A percentile compares a stretch with the other conserved stretches of the same genome.
Evolutionary conservation across 495 filamentous ascomycete genomes (phyloP).

Genomic region (Neurospora sp.): DNA sequence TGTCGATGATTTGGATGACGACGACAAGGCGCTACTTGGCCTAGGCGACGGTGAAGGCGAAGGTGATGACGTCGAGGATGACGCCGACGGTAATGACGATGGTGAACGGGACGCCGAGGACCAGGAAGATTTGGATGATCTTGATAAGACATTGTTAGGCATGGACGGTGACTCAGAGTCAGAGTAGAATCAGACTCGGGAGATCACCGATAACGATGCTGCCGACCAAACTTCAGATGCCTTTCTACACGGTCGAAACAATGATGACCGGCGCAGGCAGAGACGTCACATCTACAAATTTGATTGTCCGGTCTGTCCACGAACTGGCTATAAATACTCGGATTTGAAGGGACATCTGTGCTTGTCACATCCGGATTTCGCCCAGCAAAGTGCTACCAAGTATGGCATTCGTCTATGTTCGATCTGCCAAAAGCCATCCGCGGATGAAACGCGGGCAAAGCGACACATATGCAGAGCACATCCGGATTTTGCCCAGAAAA

Average conservation of each 20-base stretch:
- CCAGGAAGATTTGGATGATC: conserved; percentile 41
- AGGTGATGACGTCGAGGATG: conserved; percentile 15
- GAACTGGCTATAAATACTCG: not conserved
- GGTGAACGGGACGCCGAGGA: conserved; percentile 37
- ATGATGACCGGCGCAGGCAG: no score
- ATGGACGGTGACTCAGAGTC: conserved; percentile 35
- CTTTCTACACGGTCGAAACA: not conserved
- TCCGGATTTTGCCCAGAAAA: not conserved
- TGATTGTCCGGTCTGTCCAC: not conserved
- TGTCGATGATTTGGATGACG: conserved; percentile 39
- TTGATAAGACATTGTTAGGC: conserved; percentile 41
- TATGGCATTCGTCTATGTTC: not conserved
- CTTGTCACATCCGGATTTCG: not conserved
- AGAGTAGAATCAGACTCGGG: conserved; percentile 12
- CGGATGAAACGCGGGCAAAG: no score
- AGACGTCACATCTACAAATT: no score
- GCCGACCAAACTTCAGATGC: not conserved
- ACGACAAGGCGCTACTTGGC: conserved; percentile 40
- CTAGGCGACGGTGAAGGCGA: conserved; percentile 31
- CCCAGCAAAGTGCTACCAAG: not conserved
- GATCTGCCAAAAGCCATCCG: not conserved
- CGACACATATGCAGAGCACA: not conserved
- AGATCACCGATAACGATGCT: not conserved
- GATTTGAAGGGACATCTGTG: not conserved
- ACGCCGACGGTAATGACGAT: conserved; percentile 11